Conservation (phyloP, 2,329 filamentous ascomycete species). For the Fusarium algeriense region DNA sequence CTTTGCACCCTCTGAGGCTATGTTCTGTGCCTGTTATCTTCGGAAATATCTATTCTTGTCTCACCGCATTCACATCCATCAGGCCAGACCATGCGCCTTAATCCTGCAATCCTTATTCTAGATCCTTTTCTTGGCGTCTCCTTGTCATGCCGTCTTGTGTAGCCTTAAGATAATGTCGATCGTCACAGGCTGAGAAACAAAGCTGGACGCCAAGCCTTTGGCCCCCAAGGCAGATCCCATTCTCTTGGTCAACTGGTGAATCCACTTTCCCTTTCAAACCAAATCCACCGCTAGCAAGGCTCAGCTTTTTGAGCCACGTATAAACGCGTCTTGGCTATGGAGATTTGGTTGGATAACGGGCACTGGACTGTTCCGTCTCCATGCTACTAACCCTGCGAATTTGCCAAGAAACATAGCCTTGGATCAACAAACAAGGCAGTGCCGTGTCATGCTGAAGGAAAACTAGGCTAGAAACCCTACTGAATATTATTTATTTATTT, state of each 20-base stretch:
- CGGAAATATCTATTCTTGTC: background rate
- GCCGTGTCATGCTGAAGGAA: background rate
- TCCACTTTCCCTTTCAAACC: background rate
- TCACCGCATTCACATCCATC: background rate
- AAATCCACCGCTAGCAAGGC: background rate
- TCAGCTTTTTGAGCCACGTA: background rate
- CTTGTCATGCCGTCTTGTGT: background rate
- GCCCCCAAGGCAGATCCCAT: background rate
- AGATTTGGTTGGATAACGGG: background rate
- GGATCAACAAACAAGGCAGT: background rate
- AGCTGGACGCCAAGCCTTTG: background rate
- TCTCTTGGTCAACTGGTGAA: background rate
- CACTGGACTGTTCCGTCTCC: background rate
- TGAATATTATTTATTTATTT: background rate
- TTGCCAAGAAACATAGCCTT: constrained; percentile 2
- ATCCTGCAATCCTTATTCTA: background rate
- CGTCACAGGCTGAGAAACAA: background rate
- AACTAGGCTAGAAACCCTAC: rapidly evolving
- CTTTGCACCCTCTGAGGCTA: background rate
- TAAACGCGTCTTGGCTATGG: background rate
- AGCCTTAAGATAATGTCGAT: background rate
- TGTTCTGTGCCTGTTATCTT: background rate
- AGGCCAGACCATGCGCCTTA: background rate
- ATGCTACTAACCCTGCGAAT: background rate
- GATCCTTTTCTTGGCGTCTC: background rate